These are phyloP conservation scores for Niebla homalea DNA, from an alignment of 495 filamentous ascomycete species.

Conservation along the genomic window DNA sequence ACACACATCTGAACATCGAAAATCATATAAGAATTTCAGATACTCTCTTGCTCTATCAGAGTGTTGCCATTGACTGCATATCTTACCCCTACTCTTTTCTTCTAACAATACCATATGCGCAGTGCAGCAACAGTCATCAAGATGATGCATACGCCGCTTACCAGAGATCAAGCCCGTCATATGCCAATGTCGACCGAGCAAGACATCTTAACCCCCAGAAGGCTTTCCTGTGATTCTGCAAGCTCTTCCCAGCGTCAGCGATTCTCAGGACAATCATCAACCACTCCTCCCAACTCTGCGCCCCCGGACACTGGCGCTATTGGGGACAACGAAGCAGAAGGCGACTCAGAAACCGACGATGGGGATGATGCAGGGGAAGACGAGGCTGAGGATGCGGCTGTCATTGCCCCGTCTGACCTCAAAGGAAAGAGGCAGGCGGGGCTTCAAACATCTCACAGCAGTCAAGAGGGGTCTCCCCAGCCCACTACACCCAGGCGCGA, in stretches of 20 bases:
- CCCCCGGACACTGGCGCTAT: slow-evolving; percentile 11
- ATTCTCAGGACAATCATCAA: not conserved
- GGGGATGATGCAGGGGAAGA: slow-evolving; percentile 35
- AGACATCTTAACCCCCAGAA: not conserved
- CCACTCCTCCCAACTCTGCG: not conserved
- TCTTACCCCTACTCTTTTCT: no score
- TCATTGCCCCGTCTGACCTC: slow-evolving; percentile 39
- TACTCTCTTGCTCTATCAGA: not conserved
- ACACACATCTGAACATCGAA: not conserved
- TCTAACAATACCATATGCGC: not conserved
- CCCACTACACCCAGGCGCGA: not conserved
- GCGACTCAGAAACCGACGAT: slow-evolving; percentile 27
- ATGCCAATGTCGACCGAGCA: not conserved
- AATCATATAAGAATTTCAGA: not conserved
- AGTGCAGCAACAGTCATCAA: not conserved
- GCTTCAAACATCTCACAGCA: not conserved
- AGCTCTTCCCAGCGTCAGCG: not conserved
- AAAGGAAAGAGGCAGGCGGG: slow-evolving; percentile 33
- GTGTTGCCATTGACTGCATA: not conserved
- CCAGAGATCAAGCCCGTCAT: not conserved
- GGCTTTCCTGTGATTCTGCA: not conserved
- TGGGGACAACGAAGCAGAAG: slow-evolving; percentile 32
- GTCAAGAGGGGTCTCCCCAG: not conserved
- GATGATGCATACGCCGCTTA: not conserved
- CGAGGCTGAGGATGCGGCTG: slow-evolving; percentile 36